Base-by-base conservation (phyloP, 257 asterid species). In the Salvia splendens region DNA sequence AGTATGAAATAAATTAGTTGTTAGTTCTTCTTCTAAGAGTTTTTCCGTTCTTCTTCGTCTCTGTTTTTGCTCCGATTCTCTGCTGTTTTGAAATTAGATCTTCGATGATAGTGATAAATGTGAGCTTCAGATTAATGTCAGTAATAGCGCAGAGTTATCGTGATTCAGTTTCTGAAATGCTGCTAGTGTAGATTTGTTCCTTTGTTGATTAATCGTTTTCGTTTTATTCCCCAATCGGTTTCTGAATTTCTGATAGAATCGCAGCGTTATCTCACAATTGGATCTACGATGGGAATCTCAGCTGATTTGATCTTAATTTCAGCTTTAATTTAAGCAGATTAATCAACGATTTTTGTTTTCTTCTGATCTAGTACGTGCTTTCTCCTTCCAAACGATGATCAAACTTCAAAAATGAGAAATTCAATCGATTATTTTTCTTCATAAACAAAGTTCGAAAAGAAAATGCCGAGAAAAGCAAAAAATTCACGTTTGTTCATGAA, bases 1-100 rank as follows among this genome's bases (percentile, higher is more conserved):
- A 72, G 72, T 56, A 69, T 76, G 74, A 43, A 75, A 73, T 70
- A 76, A 80, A 33, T 28, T 73, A 52, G 76, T 36, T 24, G 61
- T 48, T 47, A 14, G 20, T 77, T 60, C 60, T n/a, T n/a, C n/a
- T n/a, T n/a, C n/a, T n/a, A n/a, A n/a, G n/a, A n/a, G n/a, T n/a
- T n/a, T n/a, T n/a, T n/a, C n/a, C n/a, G n/a, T 42, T 17, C 32
- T 15, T 36, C 58, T 20, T 61, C 8, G 12, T 36, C 5, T 4
- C 3, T 15, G 4, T 14, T 24, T 4, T 62, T 11, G 38, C 65
- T 38, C 65, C 32, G 61, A 53, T 72, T 66, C 49, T 15, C 12
- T 64, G 67, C 28, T 42, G 42, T 62, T 28, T 72, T 10, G 30
- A 2, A 20, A 56, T 41, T 72, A 24, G 78, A 68, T 73, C 73